Evolutionary conservation across 1,284 basidiomycete genomes (phyloP).

Genomic region (Tausonia pullulans): DNA sequence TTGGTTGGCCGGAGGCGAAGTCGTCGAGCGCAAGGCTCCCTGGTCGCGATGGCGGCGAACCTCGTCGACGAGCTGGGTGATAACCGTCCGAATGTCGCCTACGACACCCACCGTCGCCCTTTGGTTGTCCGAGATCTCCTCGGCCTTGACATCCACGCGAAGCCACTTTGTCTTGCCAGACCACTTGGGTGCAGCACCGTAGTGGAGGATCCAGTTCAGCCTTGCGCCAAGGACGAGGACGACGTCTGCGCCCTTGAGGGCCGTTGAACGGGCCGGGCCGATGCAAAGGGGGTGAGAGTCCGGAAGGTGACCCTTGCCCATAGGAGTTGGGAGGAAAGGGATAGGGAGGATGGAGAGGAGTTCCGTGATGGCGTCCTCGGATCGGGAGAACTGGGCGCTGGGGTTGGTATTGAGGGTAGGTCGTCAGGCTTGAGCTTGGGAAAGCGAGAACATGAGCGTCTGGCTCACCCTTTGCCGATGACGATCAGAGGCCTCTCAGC

Average conservation of each 20-base stretch:
- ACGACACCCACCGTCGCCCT: slow-evolving; percentile 18
- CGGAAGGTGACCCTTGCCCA: slow-evolving; percentile 20
- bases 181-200: slow-evolving; percentile 20
- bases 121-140: slow-evolving; percentile 18
- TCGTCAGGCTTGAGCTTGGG: neutral
- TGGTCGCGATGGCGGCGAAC: neutral
- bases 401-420: neutral
- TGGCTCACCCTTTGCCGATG: slow-evolving; percentile 21
- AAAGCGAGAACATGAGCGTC: no score
- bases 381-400: slow-evolving; percentile 20
- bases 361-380: slow-evolving; percentile 13
- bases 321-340: slow-evolving; percentile 21
- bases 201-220: slow-evolving; percentile 22
- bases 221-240: slow-evolving; percentile 20
- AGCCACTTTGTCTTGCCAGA: slow-evolving; percentile 18
- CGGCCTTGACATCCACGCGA: slow-evolving; percentile 19
- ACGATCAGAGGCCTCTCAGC: slow-evolving; percentile 20
- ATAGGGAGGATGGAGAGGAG: slow-evolving; percentile 17
- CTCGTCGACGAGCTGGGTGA: slow-evolving; percentile 15
- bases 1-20: slow-evolving; percentile 10
- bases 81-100: slow-evolving; percentile 17
- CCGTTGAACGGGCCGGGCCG: slow-evolving; percentile 19
- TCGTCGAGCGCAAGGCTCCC: neutral
- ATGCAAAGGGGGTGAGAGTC: slow-evolving; percentile 20
- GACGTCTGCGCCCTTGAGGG: slow-evolving; percentile 19